Evolutionary conservation across 2,329 filamentous ascomycete species (phyloP).

Genomic region (Alternaria solani): DNA sequence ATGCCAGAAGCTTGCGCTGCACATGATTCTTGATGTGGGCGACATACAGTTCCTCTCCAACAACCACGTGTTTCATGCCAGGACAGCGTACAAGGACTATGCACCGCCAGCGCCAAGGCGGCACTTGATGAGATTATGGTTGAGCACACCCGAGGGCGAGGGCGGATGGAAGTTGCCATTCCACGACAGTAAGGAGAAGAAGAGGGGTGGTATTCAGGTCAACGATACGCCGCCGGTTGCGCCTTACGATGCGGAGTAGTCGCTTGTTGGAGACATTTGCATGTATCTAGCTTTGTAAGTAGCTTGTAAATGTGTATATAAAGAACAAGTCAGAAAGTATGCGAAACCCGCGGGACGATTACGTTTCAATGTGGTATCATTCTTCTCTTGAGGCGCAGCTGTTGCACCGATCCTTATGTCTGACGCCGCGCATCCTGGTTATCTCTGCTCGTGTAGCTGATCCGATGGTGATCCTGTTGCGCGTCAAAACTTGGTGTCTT

Average conservation of each 20-base stretch:
- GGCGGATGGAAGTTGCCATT: constrained; percentile 88
- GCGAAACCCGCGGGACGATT: not conserved
- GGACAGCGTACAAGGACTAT: constrained; percentile 80
- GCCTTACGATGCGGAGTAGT: constrained; percentile 78
- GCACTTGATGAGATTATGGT: constrained; percentile 84
- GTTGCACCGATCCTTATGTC: constrained; percentile 26
- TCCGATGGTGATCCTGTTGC: constrained; percentile 25
- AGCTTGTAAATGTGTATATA: not conserved
- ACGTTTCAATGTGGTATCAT: constrained; percentile 36
- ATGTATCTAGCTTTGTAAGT: constrained; percentile 1
- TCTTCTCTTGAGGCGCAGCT: constrained; percentile 29
- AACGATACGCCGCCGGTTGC: constrained; percentile 79
- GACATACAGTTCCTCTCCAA: constrained; percentile 90
- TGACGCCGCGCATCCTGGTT: constrained; percentile 31
- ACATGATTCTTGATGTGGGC: constrained; percentile 86
- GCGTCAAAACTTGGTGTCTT: constrained; percentile 29
- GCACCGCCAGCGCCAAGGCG: constrained; percentile 73
- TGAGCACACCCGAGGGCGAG: constrained; percentile 81
- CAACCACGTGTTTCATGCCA: constrained; percentile 79
- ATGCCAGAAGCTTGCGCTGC: constrained; percentile 74
- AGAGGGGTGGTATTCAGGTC: constrained; percentile 88
- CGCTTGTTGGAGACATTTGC: not conserved
- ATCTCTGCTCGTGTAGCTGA: constrained; percentile 16
- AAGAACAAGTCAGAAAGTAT: not conserved
- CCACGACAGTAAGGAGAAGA: constrained; percentile 81